Conservation (phyloP, 257 asterid species). For the Coffea canephora region DNA sequence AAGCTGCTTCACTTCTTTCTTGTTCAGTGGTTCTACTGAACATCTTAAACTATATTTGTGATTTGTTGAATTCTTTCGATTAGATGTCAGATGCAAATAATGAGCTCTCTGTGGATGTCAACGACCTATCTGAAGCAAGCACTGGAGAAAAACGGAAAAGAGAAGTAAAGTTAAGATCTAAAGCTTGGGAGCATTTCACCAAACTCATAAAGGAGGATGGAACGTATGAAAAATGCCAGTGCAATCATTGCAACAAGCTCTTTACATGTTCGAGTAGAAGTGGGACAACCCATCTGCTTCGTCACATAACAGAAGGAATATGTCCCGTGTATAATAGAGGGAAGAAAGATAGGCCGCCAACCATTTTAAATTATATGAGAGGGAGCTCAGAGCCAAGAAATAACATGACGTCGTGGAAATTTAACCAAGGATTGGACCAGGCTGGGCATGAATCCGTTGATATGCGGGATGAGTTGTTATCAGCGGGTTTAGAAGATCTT, state of each 20-base stretch:
- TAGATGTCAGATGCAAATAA: conserved; percentile 54
- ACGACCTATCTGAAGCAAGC: conserved; percentile 56
- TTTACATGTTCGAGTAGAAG: conserved; percentile 71
- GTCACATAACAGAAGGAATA: conserved; percentile 72
- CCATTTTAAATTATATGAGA: conserved; percentile 34
- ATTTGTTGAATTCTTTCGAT: background rate
- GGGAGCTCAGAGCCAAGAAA: conserved; percentile 36
- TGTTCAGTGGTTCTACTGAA: background rate
- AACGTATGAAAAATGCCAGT: conserved; percentile 62
- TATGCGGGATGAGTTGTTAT: conserved; percentile 45
- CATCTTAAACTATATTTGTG: background rate
- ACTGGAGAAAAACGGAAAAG: conserved; percentile 63
- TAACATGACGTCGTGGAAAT: conserved; percentile 46
- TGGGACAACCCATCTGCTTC: conserved; percentile 90
- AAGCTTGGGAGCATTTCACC: conserved; percentile 88
- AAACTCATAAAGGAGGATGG: conserved; percentile 82
- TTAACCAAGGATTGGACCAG: conserved; percentile 41
- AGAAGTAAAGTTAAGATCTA: conserved; percentile 72
- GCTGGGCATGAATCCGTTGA: conserved; percentile 40
- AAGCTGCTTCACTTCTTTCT: background rate
- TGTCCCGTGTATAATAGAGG: conserved; percentile 64
- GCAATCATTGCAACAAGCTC: conserved; percentile 75
- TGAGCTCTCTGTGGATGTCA: conserved; percentile 46
- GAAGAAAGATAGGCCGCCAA: conserved; percentile 32
- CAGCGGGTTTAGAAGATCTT: conserved; percentile 32